Evolutionary conservation across 805 yeast species (phyloP).

Genomic region (Candida insectalens): DNA sequence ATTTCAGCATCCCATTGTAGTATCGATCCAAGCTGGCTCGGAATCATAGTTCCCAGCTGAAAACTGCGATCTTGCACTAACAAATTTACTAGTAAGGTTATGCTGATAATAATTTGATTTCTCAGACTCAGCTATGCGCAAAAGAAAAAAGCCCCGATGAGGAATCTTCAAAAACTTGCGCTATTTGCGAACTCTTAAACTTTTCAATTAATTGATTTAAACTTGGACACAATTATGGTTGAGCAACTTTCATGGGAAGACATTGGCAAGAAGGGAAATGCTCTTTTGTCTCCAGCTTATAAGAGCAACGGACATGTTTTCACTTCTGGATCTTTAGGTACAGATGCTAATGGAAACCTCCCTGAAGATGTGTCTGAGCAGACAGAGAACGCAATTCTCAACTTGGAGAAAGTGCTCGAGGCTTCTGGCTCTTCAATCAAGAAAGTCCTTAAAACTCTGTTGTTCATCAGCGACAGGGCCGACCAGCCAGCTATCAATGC

Average conservation of each 20-base stretch:
- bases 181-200: too few relatives aligned
- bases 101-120: too few relatives aligned
- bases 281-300: constrained; percentile 12
- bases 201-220: too few relatives aligned
- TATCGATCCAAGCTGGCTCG: too few relatives aligned
- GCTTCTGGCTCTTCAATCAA: constrained; percentile 37
- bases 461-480: constrained; percentile 35
- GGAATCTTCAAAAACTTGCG: too few relatives aligned
- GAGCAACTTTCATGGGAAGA: constrained; percentile 3
- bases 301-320: constrained; percentile 12
- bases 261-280: constrained; percentile 4
- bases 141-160: too few relatives aligned
- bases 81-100: too few relatives aligned
- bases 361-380: constrained; percentile 36
- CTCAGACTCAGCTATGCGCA: too few relatives aligned
- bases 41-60: too few relatives aligned
- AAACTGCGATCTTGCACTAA: too few relatives aligned
- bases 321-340: constrained; percentile 20
- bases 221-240: constrained; percentile 4
- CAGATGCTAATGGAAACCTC: constrained; percentile 25
- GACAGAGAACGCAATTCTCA: constrained; percentile 34
- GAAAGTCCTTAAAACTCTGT: constrained; percentile 37
- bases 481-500: constrained; percentile 34
- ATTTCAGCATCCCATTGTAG: too few relatives aligned
- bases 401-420: constrained; percentile 31